phyloP scores from a whole-genome alignment of 805 yeast species.

The Pichia pseudocactophila region DNA sequence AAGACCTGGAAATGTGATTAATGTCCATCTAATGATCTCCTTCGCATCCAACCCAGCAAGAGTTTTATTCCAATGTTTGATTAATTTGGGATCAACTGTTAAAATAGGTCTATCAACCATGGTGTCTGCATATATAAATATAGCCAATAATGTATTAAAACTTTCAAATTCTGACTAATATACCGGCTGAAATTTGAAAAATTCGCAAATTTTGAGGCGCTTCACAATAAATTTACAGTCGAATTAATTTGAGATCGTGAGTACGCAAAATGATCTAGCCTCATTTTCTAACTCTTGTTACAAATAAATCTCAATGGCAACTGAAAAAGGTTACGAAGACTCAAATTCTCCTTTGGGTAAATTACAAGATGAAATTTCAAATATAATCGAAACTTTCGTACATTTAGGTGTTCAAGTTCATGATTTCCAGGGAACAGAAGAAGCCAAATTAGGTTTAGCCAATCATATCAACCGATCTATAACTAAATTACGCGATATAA shows the following conservation, averaged over 20 bases:
- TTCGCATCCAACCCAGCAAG: conserved; percentile 52
- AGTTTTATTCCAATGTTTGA: conserved; percentile 57
- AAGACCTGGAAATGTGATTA: conserved; percentile 70
- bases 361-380: conserved; percentile 35
- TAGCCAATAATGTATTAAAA: background rate
- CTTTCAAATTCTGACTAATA: no score
- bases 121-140: background rate
- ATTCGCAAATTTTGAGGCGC: no score
- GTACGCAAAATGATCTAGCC: no score
- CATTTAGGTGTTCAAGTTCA: conserved; percentile 89
- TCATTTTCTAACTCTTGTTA: no score
- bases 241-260: no score
- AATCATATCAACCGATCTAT: conserved; percentile 34
- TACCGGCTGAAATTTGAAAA: no score
- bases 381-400: conserved; percentile 67
- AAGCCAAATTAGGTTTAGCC: conserved; percentile 54
- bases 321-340: conserved; percentile 21
- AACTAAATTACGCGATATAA: conserved; percentile 30
- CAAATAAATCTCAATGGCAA: conserved; percentile 20
- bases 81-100: conserved; percentile 30
- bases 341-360: conserved; percentile 18
- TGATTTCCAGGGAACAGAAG: conserved; percentile 85
- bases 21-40: conserved; percentile 75
- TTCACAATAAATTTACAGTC: no score
- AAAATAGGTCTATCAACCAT: conserved; percentile 8